Evolutionary conservation across 2,329 filamentous ascomycete genomes (phyloP), one percentile per base, ranked within the genome.

Genomic region (Ophiostoma novo-ulmi): DNA sequence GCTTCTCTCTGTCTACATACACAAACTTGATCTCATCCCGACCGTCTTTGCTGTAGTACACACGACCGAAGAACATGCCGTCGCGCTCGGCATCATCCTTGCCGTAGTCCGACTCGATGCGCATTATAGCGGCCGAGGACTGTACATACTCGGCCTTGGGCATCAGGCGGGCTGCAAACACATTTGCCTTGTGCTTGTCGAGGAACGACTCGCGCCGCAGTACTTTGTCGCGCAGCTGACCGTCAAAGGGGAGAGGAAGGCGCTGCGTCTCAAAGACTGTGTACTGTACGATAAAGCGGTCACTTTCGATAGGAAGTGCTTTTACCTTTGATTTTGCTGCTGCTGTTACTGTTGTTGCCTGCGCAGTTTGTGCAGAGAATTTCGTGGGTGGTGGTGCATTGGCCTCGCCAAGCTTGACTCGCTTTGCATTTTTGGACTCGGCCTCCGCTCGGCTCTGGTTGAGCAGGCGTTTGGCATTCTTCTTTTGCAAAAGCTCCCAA

Each of bases 131-230:
- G 3, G 31, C 26, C 0, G 61, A n/a, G 14, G 61, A n/a, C n/a
- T 26, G 52, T 35, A 38, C 61, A 64, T 64, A 64, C 61, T 64
- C 61, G 35, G 61, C 61, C 31, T 64, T 64, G 31, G 61, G 61
- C 61, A 64, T 38, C 35, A 64, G 61, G 26, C 61, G 61, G 5
- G 61, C 61, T 7, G 61, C 61, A n/a, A n/a, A 36, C 61, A 31
- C 26, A 20, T 64, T 64, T 17, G 61, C 61, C 61, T 38, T 64
- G 61, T 64, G 61, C 61, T 64, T 64, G 35, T 64, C 61, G 61
- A 38, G 6, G 11, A 64, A 64, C 17, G 61, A 36, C 61, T 64
- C 31, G 61, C 61, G 61, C 61, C 61, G 61, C 61, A 64, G 61
- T 1, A 64, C 61, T 35, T 64, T 64, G 61, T 39, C 31, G 61